Conservation (phyloP, 2,329 filamentous ascomycete genomes). For the Penicillium sp. region DNA sequence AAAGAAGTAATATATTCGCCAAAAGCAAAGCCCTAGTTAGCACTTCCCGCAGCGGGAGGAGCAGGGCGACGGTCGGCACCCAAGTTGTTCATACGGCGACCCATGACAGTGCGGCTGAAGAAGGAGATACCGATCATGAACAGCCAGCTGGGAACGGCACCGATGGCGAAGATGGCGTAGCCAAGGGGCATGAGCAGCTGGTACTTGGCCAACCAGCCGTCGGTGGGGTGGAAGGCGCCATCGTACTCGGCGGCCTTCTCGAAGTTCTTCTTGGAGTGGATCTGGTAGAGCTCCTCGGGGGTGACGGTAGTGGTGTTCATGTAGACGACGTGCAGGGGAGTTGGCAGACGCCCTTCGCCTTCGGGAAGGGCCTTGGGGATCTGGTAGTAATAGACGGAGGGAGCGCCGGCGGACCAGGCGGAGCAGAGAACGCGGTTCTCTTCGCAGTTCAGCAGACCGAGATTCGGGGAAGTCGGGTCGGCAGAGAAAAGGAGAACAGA, state of each 20-base stretch:
- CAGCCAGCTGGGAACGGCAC: constrained; percentile 61
- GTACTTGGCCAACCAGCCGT: constrained; percentile 55
- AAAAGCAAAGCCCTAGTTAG: constrained; percentile 19
- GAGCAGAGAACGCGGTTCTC: constrained; percentile 58
- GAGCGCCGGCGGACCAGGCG: constrained; percentile 57
- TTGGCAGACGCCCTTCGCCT: constrained; percentile 54
- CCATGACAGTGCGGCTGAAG: constrained; percentile 60
- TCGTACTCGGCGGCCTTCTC: constrained; percentile 54
- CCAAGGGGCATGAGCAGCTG: constrained; percentile 55
- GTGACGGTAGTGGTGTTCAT: constrained; percentile 60
- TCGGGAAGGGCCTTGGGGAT: constrained; percentile 50
- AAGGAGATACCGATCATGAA: constrained; percentile 65
- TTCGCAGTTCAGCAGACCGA: constrained; percentile 61
- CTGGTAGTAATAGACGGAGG: constrained; percentile 57
- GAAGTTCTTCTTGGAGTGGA: constrained; percentile 58
- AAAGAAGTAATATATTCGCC: constrained; percentile 10
- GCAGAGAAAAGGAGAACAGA: constrained; percentile 54
- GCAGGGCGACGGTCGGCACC: constrained; percentile 12
- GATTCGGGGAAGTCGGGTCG: constrained; percentile 54
- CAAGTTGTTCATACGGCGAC: constrained; percentile 24
- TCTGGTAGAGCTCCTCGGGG: constrained; percentile 55
- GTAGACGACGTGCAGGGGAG: constrained; percentile 53
- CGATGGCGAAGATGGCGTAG: constrained; percentile 57
- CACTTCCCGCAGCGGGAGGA: constrained; percentile 21
- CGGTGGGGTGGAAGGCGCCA: constrained; percentile 61